These are phyloP conservation scores for Cutaneotrichosporon sp. DNA, from an alignment of 1,284 basidiomycete species.

Conservation along the genomic window DNA sequence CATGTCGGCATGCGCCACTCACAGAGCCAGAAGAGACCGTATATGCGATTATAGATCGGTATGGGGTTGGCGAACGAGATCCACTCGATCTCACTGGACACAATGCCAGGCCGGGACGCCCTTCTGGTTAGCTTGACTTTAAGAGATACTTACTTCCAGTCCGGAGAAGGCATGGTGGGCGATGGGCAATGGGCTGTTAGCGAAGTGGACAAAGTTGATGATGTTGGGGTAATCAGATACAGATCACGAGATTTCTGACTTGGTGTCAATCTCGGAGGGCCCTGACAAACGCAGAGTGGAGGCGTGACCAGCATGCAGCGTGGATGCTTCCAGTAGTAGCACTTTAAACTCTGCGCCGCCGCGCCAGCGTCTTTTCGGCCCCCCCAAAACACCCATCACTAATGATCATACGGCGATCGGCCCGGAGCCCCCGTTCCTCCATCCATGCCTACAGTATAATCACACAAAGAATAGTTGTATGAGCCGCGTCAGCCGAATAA, in stretches of 20 bases:
- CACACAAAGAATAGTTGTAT: not conserved
- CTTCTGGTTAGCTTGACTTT: slow-evolving; percentile 11
- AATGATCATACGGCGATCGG: not conserved
- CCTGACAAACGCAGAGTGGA: not conserved
- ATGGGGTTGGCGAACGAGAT: slow-evolving; percentile 78
- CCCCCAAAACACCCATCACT: not conserved
- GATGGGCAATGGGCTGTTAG: not conserved
- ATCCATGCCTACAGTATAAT: no score
- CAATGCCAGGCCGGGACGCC: slow-evolving; percentile 53
- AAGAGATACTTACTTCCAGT: slow-evolving; percentile 6
- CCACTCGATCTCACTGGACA: slow-evolving; percentile 79
- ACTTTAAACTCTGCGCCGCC: not conserved
- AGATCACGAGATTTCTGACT: not conserved
- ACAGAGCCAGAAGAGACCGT: slow-evolving; percentile 71
- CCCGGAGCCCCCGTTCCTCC: not conserved
- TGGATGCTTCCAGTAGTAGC: not conserved
- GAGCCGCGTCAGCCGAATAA: not conserved
- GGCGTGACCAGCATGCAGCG: not conserved
- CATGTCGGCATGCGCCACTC: not conserved
- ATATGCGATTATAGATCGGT: slow-evolving; percentile 75
- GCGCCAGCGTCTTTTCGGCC: slow-evolving; percentile 6
- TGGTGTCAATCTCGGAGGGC: not conserved
- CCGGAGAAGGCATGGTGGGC: slow-evolving; percentile 4
- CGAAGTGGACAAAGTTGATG: not conserved
- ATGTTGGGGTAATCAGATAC: not conserved